Percentiles rank a stretch among this genome's conserved stretches.
Evolutionary conservation across 2,329 filamentous ascomycete genomes (phyloP).

Genomic region (Verticillium zaregamsianum): DNA sequence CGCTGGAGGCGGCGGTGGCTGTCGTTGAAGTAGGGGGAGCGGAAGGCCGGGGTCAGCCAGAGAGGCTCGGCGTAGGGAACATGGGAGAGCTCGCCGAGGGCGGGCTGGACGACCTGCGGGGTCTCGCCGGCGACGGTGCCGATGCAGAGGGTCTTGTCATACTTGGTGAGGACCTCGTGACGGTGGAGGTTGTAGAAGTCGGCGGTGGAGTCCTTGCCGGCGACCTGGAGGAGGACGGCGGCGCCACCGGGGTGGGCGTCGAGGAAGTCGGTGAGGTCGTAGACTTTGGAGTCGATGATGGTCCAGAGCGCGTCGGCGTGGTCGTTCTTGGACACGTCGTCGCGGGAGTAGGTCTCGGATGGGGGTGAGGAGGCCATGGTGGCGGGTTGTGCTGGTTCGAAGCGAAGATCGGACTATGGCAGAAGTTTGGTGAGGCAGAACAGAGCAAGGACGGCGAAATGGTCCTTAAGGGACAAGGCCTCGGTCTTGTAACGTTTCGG

Average conservation of each 20-base stretch:
- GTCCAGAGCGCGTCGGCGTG: slow-evolving; percentile 74
- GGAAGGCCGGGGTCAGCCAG: slow-evolving; percentile 75
- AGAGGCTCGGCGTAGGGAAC: slow-evolving; percentile 84
- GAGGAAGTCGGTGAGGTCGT: slow-evolving; percentile 80
- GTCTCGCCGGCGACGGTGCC: slow-evolving; percentile 73
- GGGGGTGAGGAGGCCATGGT: slow-evolving; percentile 27
- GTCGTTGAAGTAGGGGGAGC: slow-evolving; percentile 76
- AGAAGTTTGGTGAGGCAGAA: not conserved
- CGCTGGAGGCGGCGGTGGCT: slow-evolving; percentile 65
- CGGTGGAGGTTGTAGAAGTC: slow-evolving; percentile 91
- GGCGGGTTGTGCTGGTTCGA: slow-evolving; percentile 1
- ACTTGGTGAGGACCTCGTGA: slow-evolving; percentile 83
- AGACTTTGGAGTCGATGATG: slow-evolving; percentile 82
- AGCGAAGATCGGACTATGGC: not conserved
- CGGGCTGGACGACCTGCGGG: slow-evolving; percentile 65
- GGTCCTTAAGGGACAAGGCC: not conserved
- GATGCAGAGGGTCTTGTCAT: slow-evolving; percentile 63
- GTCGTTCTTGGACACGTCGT: slow-evolving; percentile 71
- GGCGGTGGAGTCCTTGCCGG: slow-evolving; percentile 74
- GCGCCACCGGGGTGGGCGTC: slow-evolving; percentile 82
- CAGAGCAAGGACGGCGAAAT: not conserved
- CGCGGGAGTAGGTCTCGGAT: slow-evolving; percentile 51
- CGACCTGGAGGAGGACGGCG: slow-evolving; percentile 74
- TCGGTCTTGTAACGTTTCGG: not conserved
- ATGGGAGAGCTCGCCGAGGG: slow-evolving; percentile 66